These are phyloP conservation scores for Emergomyces orientalis DNA, from an alignment of 2,329 filamentous ascomycete species.

Conservation along the genomic window DNA sequence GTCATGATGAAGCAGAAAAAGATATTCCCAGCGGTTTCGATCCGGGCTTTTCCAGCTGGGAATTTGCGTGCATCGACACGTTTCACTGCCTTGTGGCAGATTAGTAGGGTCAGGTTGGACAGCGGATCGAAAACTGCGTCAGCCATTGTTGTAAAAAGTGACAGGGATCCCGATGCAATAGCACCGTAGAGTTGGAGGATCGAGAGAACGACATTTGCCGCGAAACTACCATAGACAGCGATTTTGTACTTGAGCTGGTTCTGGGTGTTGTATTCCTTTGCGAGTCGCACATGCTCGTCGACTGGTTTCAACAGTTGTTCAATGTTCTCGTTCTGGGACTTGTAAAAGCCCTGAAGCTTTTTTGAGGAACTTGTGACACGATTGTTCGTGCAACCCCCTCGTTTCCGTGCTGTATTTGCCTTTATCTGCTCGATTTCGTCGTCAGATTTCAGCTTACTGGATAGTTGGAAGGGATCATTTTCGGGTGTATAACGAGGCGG, in stretches of 20 bases:
- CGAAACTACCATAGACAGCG: slow-evolving; percentile 58
- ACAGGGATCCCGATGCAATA: slow-evolving; percentile 76
- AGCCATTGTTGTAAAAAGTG: slow-evolving; percentile 94
- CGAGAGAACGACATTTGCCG: slow-evolving; percentile 70
- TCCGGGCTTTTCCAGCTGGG: slow-evolving; percentile 82
- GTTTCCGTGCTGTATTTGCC: slow-evolving; percentile 71
- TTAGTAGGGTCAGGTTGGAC: slow-evolving; percentile 77
- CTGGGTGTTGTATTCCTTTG: slow-evolving; percentile 67
- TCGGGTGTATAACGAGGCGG: slow-evolving; percentile 51
- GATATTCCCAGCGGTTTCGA: slow-evolving; percentile 94
- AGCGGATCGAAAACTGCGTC: slow-evolving; percentile 90
- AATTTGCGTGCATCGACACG: slow-evolving; percentile 78
- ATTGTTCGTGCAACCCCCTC: slow-evolving; percentile 37
- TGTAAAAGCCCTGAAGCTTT: slow-evolving; percentile 72
- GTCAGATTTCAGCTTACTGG: slow-evolving; percentile 65
- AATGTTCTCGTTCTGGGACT: slow-evolving; percentile 86
- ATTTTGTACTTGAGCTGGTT: slow-evolving; percentile 61
- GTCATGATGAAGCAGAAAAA: slow-evolving; percentile 96
- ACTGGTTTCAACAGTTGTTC: slow-evolving; percentile 85
- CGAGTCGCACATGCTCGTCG: slow-evolving; percentile 77
- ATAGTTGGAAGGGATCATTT: slow-evolving; percentile 74
- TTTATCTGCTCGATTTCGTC: slow-evolving; percentile 63
- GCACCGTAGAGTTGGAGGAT: slow-evolving; percentile 82
- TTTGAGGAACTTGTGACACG: slow-evolving; percentile 28
- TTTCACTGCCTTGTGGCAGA: slow-evolving; percentile 79